These are phyloP conservation scores for Ophiostoma quercus DNA, from an alignment of 2,329 filamentous ascomycete species.

Conservation along the genomic window DNA sequence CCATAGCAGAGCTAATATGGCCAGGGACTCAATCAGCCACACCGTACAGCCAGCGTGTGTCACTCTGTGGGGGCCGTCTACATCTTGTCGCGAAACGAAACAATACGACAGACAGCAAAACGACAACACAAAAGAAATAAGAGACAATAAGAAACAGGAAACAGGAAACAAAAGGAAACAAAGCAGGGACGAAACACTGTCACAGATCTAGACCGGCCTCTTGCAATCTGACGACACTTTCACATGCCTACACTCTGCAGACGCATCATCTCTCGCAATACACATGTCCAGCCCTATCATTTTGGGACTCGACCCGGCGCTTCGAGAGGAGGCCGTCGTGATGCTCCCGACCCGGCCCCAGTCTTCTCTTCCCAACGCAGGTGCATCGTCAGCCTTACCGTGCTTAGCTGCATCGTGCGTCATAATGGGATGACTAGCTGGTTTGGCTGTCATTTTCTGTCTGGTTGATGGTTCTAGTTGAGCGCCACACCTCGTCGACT, in stretches of 20 bases:
- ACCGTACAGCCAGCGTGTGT: neutral
- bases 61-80: neutral
- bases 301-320: slow-evolving; percentile 15
- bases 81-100: neutral
- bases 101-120: neutral
- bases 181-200: neutral
- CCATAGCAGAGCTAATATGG: neutral
- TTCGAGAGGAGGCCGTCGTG: slow-evolving; percentile 21
- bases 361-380: neutral
- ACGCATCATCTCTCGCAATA: neutral
- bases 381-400: slow-evolving; percentile 5
- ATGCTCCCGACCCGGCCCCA: neutral
- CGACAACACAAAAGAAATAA: too few species aligned
- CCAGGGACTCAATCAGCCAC: neutral
- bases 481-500: neutral
- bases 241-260: neutral
- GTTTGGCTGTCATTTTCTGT: neutral
- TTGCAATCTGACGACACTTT: neutral
- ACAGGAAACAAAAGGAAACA: neutral
- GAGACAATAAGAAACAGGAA: neutral
- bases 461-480: neutral
- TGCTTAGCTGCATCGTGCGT: slow-evolving; percentile 5
- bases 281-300: slow-evolving; percentile 3
- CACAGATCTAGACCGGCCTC: neutral
- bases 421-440: neutral